A percentile compares a stretch with the other conserved stretches of the same genome.
Conservation (phyloP, 2,329 filamentous ascomycete genomes). For the Pseudofabraea citricarpa region DNA sequence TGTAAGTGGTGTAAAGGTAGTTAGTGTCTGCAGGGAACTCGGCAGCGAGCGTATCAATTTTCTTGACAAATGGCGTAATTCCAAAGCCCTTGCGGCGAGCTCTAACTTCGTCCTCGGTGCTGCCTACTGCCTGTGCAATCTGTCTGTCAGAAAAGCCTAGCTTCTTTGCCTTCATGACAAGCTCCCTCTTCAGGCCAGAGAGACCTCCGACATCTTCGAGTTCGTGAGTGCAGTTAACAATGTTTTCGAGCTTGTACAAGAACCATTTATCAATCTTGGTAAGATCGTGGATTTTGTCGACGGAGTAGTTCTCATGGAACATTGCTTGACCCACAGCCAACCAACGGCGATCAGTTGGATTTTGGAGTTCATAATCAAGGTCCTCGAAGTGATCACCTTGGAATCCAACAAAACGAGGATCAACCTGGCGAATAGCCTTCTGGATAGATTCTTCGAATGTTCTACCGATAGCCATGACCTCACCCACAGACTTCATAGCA, state of each 20-base stretch:
- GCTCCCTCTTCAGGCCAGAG: conserved; percentile 80
- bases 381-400: conserved; percentile 94
- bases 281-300: conserved; percentile 86
- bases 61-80: conserved; percentile 95
- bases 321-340: conserved; percentile 96
- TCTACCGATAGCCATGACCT: conserved; percentile 98
- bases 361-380: conserved; percentile 81
- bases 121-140: conserved; percentile 80
- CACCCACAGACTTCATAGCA: conserved; percentile 98
- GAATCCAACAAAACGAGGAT: conserved; percentile 87
- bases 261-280: conserved; percentile 99
- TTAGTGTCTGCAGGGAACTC: conserved; percentile 95
- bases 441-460: conserved; percentile 99
- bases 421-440: conserved; percentile 96
- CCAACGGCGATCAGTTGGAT: conserved; percentile 96
- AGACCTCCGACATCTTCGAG: conserved; percentile 81
- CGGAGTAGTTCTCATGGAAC: conserved; percentile 93
- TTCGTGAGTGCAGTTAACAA: conserved; percentile 84
- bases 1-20: conserved; percentile 97
- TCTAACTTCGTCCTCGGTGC: conserved; percentile 85
- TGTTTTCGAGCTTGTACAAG: conserved; percentile 95
- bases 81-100: conserved; percentile 79
- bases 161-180: conserved; percentile 90
- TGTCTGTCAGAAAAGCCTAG: conserved; percentile 96
- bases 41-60: conserved; percentile 93